These are phyloP conservation scores for Aspergillus brasiliensis DNA, from an alignment of 2,329 filamentous ascomycete genomes.

Conservation along the genomic window DNA sequence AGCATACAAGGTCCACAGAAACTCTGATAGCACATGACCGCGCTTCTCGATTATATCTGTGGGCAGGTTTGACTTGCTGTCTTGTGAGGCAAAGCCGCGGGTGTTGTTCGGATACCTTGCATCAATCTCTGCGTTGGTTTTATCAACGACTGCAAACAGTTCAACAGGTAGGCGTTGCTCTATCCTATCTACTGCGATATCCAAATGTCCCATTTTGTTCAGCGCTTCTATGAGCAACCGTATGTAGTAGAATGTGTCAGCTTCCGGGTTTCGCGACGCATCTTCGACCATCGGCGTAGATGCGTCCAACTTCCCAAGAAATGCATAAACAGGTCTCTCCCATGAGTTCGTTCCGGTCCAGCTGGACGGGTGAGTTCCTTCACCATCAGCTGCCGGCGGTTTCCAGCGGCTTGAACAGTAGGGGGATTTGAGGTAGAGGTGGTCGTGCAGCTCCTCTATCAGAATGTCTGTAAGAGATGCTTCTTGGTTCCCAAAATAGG, in stretches of 20 bases:
- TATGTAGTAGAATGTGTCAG: slow-evolving; percentile 93
- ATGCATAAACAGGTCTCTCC: slow-evolving; percentile 58
- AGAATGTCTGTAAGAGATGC: slow-evolving; percentile 88
- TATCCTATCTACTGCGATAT: slow-evolving; percentile 83
- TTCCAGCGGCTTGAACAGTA: slow-evolving; percentile 98
- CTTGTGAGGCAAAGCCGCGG: slow-evolving; percentile 49
- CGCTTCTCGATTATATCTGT: slow-evolving; percentile 74
- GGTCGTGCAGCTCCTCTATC: slow-evolving; percentile 95
- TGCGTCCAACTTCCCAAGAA: slow-evolving; percentile 60
- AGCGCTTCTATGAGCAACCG: slow-evolving; percentile 83
- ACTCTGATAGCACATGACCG: slow-evolving; percentile 83
- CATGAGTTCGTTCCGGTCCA: slow-evolving; percentile 44
- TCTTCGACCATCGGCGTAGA: slow-evolving; percentile 72
- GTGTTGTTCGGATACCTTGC: slow-evolving; percentile 86
- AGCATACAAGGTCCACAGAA: slow-evolving; percentile 88
- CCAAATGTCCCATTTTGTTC: slow-evolving; percentile 83
- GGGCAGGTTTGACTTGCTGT: slow-evolving; percentile 59
- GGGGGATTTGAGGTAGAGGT: slow-evolving; percentile 94
- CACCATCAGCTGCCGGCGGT: slow-evolving; percentile 55
- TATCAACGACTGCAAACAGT: slow-evolving; percentile 89
- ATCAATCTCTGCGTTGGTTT: slow-evolving; percentile 92
- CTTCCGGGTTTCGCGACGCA: slow-evolving; percentile 87
- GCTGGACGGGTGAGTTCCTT: slow-evolving; percentile 27
- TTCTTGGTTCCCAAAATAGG: slow-evolving; percentile 92
- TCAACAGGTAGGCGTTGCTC: slow-evolving; percentile 93